Evolutionary conservation across 768 basidiomycete genomes (phyloP), one percentile per base, ranked within the genome.

Genomic region (Paxillus involutus): DNA sequence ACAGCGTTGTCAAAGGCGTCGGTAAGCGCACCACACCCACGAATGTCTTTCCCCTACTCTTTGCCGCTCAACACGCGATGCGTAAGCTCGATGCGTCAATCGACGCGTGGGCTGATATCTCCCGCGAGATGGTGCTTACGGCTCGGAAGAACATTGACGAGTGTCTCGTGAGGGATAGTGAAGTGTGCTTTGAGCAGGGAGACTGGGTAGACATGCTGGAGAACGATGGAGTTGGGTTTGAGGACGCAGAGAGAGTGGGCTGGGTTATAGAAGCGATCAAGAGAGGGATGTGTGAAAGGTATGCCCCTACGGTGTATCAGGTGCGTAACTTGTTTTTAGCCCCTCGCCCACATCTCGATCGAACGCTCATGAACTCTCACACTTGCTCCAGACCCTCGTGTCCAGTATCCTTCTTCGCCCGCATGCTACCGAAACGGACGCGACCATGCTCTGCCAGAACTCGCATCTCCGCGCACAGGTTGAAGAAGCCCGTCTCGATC

Each of bases 181-280:
- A 85, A 16, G 76, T 75, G 14, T 87, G 89, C 45, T 88, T 94
- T 50, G 80, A 77, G 36, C 79, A 82, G 49, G 59, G 72, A 4
- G 90, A 92, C 21, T 93, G 94, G 84, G 70, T 81, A 14, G 84
- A 85, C 19, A 75, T 96, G 43, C 79, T 95, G 73, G 82, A 87
- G 56, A 78, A 79, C 2, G 85, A 90, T 55, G 90, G 88, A 0
- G 83, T 80, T 1, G 75, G 83, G 29, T 91, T 91, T 64, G 87
- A 88, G 58, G 90, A 93, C 63, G 77, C 73, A 1, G 94, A 98
- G 59, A 74, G 86, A 49, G 83, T 96, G 0, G 87, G 91, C 42
- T 81, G 81, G 80, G 79, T 88, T 2, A 84, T 94, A 80, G 80
- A 82, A 6, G 74, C 85, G 36, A 66, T 88, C 52, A 65, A 83